phyloP scores from a whole-genome alignment of 1,284 basidiomycete species.

The Malassezia caprae region DNA sequence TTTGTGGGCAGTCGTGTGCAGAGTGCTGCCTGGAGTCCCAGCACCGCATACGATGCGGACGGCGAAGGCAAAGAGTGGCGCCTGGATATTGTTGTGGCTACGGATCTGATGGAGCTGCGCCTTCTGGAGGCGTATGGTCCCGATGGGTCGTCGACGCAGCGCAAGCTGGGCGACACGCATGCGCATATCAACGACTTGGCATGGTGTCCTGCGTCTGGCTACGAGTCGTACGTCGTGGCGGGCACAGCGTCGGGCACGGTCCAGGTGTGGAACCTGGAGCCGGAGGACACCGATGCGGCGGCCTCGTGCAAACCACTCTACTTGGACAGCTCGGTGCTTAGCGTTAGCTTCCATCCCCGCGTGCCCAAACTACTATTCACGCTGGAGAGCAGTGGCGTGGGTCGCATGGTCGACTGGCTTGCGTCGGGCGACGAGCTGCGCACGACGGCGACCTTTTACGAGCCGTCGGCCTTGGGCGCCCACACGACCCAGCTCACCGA shows the following conservation, averaged over 20 bases:
- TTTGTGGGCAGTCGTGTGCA: constrained; percentile 1
- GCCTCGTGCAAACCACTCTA: neutral
- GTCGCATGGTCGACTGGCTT: constrained; percentile 14
- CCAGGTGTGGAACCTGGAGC: constrained; percentile 14
- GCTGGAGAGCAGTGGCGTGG: constrained; percentile 12
- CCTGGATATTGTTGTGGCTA: constrained; percentile 6
- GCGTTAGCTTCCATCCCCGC: constrained; percentile 8
- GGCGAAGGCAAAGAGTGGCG: neutral
- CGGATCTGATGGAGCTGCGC: constrained; percentile 2
- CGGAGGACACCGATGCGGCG: neutral
- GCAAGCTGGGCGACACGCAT: neutral
- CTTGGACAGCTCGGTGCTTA: constrained; percentile 2
- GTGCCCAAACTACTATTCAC: constrained; percentile 15
- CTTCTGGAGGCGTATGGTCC: constrained; percentile 1
- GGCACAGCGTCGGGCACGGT: constrained; percentile 2
- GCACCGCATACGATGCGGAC: neutral
- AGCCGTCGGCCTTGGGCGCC: constrained; percentile 1
- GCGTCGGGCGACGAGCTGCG: constrained; percentile 9
- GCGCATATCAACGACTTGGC: constrained; percentile 4
- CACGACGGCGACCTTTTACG: constrained; percentile 3
- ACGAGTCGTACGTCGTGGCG: constrained; percentile 12
- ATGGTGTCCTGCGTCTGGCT: constrained; percentile 13
- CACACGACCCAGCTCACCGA: constrained; percentile 1
- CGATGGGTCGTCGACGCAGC: neutral
- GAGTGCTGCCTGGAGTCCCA: constrained; percentile 12